Percentiles rank a stretch among this genome's conserved stretches.
Conservation (phyloP, 306 rosid species). For the Cicer yamashitae region DNA sequence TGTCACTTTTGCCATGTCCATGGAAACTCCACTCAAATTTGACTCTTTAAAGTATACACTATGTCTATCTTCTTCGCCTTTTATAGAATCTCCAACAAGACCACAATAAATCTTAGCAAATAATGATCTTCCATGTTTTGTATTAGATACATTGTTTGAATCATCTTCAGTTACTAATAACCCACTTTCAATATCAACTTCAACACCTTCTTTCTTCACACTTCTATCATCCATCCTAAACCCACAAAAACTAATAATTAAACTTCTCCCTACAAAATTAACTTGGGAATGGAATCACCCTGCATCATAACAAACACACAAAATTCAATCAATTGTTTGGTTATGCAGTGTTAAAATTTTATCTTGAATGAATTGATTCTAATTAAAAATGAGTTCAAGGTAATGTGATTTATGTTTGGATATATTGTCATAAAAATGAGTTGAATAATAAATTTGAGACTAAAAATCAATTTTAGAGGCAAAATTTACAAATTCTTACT, state of each 20-base stretch:
- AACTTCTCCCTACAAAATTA: constrained; percentile 31
- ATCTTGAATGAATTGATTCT: no score
- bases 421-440: no score
- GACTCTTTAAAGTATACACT: constrained; percentile 49
- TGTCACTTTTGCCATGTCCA: constrained; percentile 46
- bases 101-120: constrained; percentile 58
- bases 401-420: no score
- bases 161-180: constrained; percentile 52
- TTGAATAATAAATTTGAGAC: no score
- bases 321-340: background rate
- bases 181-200: constrained; percentile 79
- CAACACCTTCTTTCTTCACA: constrained; percentile 51
- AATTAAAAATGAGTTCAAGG: no score
- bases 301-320: constrained; percentile 45
- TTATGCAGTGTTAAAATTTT: no score
- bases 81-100: constrained; percentile 53
- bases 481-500: no score
- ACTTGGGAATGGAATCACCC: constrained; percentile 33
- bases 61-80: constrained; percentile 55
- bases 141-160: constrained; percentile 47
- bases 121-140: constrained; percentile 55
- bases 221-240: constrained; percentile 57
- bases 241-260: constrained; percentile 39
- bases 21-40: constrained; percentile 47
- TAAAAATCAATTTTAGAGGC: background rate